A percentile compares a stretch with the other conserved stretches of the same genome.
These are phyloP conservation scores for Xerocomus amazonicus DNA, from an alignment of 1,284 basidiomycete genomes.

Conservation along the genomic window DNA sequence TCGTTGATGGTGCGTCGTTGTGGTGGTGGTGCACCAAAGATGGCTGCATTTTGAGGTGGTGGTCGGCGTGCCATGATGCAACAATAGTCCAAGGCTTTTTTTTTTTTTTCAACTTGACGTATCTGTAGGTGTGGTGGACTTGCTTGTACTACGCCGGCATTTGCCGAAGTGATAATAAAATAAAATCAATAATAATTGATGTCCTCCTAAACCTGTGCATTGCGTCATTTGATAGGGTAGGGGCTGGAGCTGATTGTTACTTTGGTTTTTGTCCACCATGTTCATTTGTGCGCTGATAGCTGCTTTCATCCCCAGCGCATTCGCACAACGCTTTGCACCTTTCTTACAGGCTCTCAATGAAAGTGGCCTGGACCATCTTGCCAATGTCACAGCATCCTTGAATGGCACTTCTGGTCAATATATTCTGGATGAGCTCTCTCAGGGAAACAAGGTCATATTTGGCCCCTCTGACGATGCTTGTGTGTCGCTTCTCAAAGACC, in stretches of 20 bases:
- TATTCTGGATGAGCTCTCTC: slow-evolving; percentile 41
- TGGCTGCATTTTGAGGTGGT: slow-evolving; percentile 49
- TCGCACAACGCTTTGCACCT: slow-evolving; percentile 17
- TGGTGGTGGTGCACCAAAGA: slow-evolving; percentile 44
- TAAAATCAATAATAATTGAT: neutral
- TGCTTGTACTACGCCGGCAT: slow-evolving; percentile 7
- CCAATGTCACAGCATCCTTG: slow-evolving; percentile 32
- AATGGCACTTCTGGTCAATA: slow-evolving; percentile 45
- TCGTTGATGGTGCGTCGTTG: slow-evolving; percentile 38
- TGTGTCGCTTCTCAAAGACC: slow-evolving; percentile 23
- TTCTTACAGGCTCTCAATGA: slow-evolving; percentile 34
- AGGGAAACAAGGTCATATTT: slow-evolving; percentile 44
- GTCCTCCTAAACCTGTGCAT: slow-evolving; percentile 25
- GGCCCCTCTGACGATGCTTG: slow-evolving; percentile 48
- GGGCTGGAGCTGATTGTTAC: neutral
- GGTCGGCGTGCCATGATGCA: slow-evolving; percentile 62
- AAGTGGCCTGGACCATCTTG: slow-evolving; percentile 40
- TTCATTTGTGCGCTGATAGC: slow-evolving; percentile 8
- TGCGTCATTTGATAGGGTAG: slow-evolving; percentile 23
- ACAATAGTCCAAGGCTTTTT: neutral
- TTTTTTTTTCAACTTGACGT: no score
- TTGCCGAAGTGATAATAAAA: slow-evolving; percentile 10
- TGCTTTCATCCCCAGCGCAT: slow-evolving; percentile 11
- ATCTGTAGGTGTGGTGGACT: no score
- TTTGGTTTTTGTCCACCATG: slow-evolving; percentile 15